phyloP scores from a whole-genome alignment of 805 yeast species.

The Ogataea nakhonphanomensis region DNA sequence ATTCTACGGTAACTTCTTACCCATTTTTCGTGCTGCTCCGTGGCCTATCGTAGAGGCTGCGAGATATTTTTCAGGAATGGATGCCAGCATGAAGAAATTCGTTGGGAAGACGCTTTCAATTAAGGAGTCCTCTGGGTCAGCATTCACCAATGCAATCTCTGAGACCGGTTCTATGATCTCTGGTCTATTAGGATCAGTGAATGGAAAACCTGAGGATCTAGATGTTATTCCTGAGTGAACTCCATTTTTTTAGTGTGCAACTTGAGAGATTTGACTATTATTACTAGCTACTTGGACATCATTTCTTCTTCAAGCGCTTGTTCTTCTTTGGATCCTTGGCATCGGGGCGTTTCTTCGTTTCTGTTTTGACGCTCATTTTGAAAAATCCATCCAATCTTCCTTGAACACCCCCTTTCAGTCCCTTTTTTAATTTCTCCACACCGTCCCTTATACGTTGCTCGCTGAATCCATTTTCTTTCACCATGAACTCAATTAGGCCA shows the following conservation, averaged over 20 bases:
- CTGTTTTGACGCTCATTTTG: conserved; percentile 53
- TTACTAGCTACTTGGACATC: conserved; percentile 2
- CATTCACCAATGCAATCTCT: conserved; percentile 16
- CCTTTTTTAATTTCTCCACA: conserved; percentile 79
- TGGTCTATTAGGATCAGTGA: conserved; percentile 14
- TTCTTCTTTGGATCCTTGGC: conserved; percentile 27
- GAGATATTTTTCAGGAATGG: conserved; percentile 67
- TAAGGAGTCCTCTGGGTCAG: conserved; percentile 17
- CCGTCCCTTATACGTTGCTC: conserved; percentile 91
- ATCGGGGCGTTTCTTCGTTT: conserved; percentile 38
- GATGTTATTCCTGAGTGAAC: conserved; percentile 2
- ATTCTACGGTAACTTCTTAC: conserved; percentile 70
- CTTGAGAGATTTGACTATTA: not conserved
- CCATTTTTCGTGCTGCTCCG: conserved; percentile 67
- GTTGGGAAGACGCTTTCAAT: conserved; percentile 23
- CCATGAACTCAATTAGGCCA: conserved; percentile 79
- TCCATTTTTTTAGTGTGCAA: not conserved
- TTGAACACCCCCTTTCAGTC: conserved; percentile 79
- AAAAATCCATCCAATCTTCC: conserved; percentile 93
- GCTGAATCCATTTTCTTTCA: conserved; percentile 82
- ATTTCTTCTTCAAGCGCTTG: conserved; percentile 16
- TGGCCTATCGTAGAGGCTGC: conserved; percentile 60
- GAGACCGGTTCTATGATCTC: conserved; percentile 22
- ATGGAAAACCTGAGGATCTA: not conserved
- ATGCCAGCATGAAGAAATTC: conserved; percentile 39